Evolutionary conservation across 768 basidiomycete genomes (phyloP), one percentile per base, ranked within the genome.

Genomic region (Boletus rufocinnamomeus): DNA sequence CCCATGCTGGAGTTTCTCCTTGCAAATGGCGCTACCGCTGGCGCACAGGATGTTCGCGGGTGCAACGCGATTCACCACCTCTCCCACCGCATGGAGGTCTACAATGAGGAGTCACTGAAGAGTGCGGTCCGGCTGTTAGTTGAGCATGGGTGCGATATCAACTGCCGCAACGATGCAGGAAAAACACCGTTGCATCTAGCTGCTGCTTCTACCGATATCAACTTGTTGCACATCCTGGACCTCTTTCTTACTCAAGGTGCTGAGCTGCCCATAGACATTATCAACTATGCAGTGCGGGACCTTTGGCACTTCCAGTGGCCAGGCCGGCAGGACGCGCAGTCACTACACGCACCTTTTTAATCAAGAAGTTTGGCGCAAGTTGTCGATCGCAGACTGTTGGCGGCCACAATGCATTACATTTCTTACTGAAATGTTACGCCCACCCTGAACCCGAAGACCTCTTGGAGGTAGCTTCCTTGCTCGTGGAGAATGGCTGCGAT

Each of bases 81-180:
- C 1, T 21, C 30, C 30, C 13, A 2, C 27, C n/a, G 2, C 7
- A 23, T 7, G 8, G 0, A 0, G 10, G 0, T 4, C 1, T 10
- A 17, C 21, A 11, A 23, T 14, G 2, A 2, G 13, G 32, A 17
- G 48, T 10, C 32, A 2, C 4, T 23, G 19, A 19, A 47, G 48
- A 21, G 8, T 34, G n/a, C 16, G 4, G 6, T 32, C 14, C 19
- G 13, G 32, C 19, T 47, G 11, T 27, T 47, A 6, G 5, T 47
- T 11, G 17, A 28, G 10, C 27, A 28, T 3, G 46, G 48, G 32
- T 34, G 32, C 48, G 32, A 50, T 11, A 50, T 50, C 28, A 34
- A 32, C 32, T 32, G 16, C 21, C 48, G 21, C 32, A 34, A 34
- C 11, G 32, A 23, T 21, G 21, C 8, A 8, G 21, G 32, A 9